Evolutionary conservation across 305 asterid species (phyloP).

Genomic region (Fraxinus angustifolia): DNA sequence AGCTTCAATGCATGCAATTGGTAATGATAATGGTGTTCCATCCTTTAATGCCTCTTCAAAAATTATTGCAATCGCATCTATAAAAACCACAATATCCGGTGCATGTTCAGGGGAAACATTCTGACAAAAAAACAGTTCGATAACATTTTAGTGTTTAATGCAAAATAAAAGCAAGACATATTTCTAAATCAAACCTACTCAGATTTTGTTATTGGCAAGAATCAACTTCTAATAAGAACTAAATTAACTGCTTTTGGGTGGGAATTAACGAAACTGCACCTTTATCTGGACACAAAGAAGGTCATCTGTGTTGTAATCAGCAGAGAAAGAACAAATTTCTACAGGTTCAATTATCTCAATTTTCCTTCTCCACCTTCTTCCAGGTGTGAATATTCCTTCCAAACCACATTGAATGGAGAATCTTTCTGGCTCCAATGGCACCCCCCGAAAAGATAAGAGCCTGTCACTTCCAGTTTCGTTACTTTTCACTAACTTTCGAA

Average conservation of each 20-base stretch:
- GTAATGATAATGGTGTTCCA: slow-evolving; percentile 74
- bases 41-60: slow-evolving; percentile 87
- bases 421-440: slow-evolving; percentile 81
- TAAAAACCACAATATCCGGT: slow-evolving; percentile 68
- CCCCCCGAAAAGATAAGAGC: slow-evolving; percentile 88
- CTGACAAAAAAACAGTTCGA: slow-evolving; percentile 42
- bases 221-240: slow-evolving; percentile 12
- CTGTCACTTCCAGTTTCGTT: slow-evolving; percentile 54
- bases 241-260: not conserved
- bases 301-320: slow-evolving; percentile 89
- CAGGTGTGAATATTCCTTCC: slow-evolving; percentile 95
- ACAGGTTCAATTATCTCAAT: slow-evolving; percentile 89
- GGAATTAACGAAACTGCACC: slow-evolving; percentile 34
- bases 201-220: not conserved
- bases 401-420: slow-evolving; percentile 92
- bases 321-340: slow-evolving; percentile 67
- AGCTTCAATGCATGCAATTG: slow-evolving; percentile 85
- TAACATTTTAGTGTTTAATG: slow-evolving; percentile 7
- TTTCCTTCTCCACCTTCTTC: slow-evolving; percentile 95
- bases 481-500: slow-evolving; percentile 49
- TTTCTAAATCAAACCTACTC: slow-evolving; percentile 13
- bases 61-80: slow-evolving; percentile 80
- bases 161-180: slow-evolving; percentile 8
- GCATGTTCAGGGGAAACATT: slow-evolving; percentile 74
- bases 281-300: slow-evolving; percentile 89